Percentiles rank a stretch among this genome's conserved stretches.
Conservation (phyloP, 2,329 filamentous ascomycete species). For the Onygenales sp. region DNA sequence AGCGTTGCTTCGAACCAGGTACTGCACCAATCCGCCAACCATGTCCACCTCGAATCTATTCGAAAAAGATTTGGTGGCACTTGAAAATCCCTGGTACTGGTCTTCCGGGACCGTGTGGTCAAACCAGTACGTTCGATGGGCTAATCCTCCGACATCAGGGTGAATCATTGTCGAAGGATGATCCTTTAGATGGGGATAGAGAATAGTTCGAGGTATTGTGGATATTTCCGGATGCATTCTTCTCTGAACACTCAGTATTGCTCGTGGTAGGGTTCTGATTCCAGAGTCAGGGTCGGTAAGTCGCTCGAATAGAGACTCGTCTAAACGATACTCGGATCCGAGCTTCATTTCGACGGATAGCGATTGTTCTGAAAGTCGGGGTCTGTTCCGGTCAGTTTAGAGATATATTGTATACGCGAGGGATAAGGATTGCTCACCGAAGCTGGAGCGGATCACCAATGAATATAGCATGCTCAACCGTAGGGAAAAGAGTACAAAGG, state of each 20-base stretch:
- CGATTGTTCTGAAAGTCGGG: slow-evolving; percentile 26
- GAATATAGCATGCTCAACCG: slow-evolving; percentile 30
- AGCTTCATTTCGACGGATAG: slow-evolving; percentile 43
- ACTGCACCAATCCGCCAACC: slow-evolving; percentile 17
- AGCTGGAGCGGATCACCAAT: slow-evolving; percentile 29
- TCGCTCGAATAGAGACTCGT: slow-evolving; percentile 54
- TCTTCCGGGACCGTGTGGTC: slow-evolving; percentile 19
- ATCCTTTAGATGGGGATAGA: slow-evolving; percentile 20
- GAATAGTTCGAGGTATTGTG: slow-evolving; percentile 15
- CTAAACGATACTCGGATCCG: slow-evolving; percentile 45
- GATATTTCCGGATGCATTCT: slow-evolving; percentile 24
- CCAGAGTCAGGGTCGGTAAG: slow-evolving; percentile 23
- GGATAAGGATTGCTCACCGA: slow-evolving; percentile 44
- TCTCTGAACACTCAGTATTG: slow-evolving; percentile 18
- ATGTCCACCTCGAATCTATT: slow-evolving; percentile 21
- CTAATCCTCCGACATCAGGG: slow-evolving; percentile 15
- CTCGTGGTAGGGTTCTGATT: slow-evolving; percentile 14
- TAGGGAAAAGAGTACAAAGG: slow-evolving; percentile 28
- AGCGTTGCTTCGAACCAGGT: slow-evolving; percentile 17
- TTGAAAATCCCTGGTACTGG: not conserved
- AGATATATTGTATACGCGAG: slow-evolving; percentile 41
- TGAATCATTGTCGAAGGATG: slow-evolving; percentile 8
- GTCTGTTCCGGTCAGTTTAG: slow-evolving; percentile 37
- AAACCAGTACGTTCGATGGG: slow-evolving; percentile 20
- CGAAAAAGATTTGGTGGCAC: slow-evolving; percentile 16